Evolutionary conservation across 306 rosid genomes (phyloP), one percentile per base, ranked within the genome.

Genomic region (Quercus parvula): DNA sequence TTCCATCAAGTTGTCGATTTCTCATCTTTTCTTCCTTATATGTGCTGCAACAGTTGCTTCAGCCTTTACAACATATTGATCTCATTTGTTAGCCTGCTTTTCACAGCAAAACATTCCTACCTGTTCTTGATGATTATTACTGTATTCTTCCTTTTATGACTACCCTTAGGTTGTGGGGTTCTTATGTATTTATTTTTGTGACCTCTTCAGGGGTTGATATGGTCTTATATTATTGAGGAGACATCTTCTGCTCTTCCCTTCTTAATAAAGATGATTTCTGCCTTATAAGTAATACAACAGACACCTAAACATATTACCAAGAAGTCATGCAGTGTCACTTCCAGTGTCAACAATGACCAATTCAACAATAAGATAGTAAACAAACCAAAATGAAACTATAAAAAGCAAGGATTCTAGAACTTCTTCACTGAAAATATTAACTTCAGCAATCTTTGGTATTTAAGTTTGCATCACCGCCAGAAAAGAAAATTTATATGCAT

Each of bases 11-110:
- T 52, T 85, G 33, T 86, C 94, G 0, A 73, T 82, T 82, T 88
- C 91, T 73, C 75, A 81, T 33, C 64, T 89, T 19, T 44, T 91
- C 77, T 64, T 89, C 62, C 27, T 86, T 58, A 71, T 84, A 81
- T 56, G 87, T 70, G 92, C 90, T 14, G 84, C 91, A 33, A 79
- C 91, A 57, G 84, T 80, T 81, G 88, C 87, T 75, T 52, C 86
- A 4, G 31, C 78, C 30, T 71, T 87, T 79, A 56, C 63, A 68
- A 59, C 74, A 77, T 80, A 66, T 78, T 90, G 77, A 83, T 83
- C 74, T 75, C 33, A 25, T 71, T 75, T n/a, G 58, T 56, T 67
- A 30, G 28, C 74, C 59, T 79, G 58, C 81, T 38, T 25, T 74
- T 63, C 14, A 19, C 3, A 18, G 35, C 25, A 38, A 55, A 76